Percentiles rank a stretch among this genome's conserved stretches.
Conservation (phyloP, 768 basidiomycete species). For the Pleurotus tuoliensis region DNA sequence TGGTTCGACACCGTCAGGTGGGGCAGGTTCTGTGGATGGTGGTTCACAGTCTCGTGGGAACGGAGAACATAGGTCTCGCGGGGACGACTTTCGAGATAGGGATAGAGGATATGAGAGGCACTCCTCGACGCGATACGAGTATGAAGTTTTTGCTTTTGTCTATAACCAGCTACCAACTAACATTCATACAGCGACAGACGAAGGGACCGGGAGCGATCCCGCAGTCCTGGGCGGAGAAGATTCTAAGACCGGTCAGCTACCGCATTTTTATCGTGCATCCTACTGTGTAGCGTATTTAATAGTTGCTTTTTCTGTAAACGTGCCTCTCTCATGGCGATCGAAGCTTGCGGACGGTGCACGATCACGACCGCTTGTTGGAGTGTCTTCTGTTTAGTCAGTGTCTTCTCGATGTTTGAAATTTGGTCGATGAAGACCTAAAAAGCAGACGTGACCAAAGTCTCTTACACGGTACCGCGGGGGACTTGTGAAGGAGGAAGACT, state of each 20-base stretch:
- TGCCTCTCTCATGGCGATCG: neutral
- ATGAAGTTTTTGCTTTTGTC: constrained; percentile 27
- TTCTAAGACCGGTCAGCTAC: constrained; percentile 31
- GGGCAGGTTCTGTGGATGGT: constrained; percentile 27
- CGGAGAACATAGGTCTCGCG: constrained; percentile 44
- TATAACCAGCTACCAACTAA: constrained; percentile 20
- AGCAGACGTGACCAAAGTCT: neutral
- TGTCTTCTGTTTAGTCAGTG: too few species aligned
- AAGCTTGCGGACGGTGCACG: too few species aligned
- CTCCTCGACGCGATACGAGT: constrained; percentile 71
- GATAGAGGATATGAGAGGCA: constrained; percentile 70
- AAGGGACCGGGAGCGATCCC: constrained; percentile 68
- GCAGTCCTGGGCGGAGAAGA: constrained; percentile 65
- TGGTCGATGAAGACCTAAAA: too few species aligned
- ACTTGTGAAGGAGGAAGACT: neutral
- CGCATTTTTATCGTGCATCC: neutral
- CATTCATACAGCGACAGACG: constrained; percentile 55
- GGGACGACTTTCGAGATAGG: constrained; percentile 60
- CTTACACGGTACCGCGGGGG: neutral
- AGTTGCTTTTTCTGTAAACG: neutral
- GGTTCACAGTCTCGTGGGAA: constrained; percentile 39
- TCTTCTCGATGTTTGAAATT: too few species aligned
- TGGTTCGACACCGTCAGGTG: constrained; percentile 32
- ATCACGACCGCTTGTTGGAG: too few species aligned
- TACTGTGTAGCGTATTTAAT: constrained; percentile 4